Conservation (phyloP, 2,329 filamentous ascomycete species). For the Aspergillus sp. region DNA sequence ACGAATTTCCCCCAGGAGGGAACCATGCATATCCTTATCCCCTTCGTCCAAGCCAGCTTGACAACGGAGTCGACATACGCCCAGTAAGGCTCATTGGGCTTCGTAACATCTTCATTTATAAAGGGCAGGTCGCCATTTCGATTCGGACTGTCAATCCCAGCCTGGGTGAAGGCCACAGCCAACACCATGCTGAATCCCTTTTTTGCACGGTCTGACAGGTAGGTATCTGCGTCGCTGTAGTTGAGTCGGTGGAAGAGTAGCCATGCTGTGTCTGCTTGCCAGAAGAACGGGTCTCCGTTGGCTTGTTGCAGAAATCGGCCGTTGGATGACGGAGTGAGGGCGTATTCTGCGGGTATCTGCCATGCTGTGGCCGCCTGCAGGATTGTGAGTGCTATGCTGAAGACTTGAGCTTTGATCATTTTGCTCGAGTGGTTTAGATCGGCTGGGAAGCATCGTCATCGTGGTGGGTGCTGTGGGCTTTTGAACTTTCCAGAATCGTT, state of each 20-base stretch:
- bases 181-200: constrained; percentile 3
- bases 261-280: constrained; percentile 14
- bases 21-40: constrained; percentile 4
- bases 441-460: no score
- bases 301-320: not conserved
- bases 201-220: constrained; percentile 1
- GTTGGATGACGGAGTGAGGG: constrained; percentile 1
- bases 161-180: not conserved
- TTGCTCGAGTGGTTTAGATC: no score
- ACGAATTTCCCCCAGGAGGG: constrained; percentile 7
- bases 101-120: not conserved
- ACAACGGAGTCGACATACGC: constrained; percentile 2
- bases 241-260: constrained; percentile 5
- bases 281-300: constrained; percentile 7
- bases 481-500: no score
- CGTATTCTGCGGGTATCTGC: not conserved
- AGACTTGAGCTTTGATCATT: no score
- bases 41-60: constrained; percentile 6
- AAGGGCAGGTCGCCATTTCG: constrained; percentile 6
- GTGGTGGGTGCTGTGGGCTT: no score
- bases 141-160: constrained; percentile 3
- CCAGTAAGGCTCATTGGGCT: constrained; percentile 10
- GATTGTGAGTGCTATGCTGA: no score
- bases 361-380: not conserved
- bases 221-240: constrained; percentile 1